Conservation (phyloP, 164 flowering plant species). For the Sextonia rubra region DNA sequence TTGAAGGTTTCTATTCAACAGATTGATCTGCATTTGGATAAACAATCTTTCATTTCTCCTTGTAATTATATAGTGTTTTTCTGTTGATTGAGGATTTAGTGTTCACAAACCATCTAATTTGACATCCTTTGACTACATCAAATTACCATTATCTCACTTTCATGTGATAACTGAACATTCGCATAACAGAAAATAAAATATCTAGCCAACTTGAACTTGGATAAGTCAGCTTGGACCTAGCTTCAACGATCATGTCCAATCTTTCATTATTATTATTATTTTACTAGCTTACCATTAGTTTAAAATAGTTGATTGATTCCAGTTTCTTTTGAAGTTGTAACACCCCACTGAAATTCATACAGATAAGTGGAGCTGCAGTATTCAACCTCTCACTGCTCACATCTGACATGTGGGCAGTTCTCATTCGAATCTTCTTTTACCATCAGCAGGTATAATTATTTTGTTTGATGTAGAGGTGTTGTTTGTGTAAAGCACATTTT, state of each 20-base stretch:
- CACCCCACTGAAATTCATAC: conserved; percentile 5
- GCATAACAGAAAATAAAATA: no score
- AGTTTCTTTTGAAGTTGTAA: neutral
- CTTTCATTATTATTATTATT: neutral
- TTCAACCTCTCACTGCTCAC: conserved; percentile 77
- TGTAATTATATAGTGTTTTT: no score
- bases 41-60: no score
- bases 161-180: no score
- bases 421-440: conserved; percentile 59
- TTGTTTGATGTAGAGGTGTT: neutral
- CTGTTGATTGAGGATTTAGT: no score
- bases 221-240: neutral
- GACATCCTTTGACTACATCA: no score
- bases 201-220: neutral
- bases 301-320: neutral
- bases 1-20: no score
- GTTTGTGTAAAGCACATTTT: neutral
- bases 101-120: no score
- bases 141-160: no score
- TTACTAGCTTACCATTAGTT: neutral
- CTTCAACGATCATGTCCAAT: neutral
- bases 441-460: conserved; percentile 47
- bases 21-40: no score
- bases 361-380: conserved; percentile 68
- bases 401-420: conserved; percentile 82